phyloP scores from a whole-genome alignment of 495 filamentous ascomycete species.

The Lasiosphaeriaceae sp. region DNA sequence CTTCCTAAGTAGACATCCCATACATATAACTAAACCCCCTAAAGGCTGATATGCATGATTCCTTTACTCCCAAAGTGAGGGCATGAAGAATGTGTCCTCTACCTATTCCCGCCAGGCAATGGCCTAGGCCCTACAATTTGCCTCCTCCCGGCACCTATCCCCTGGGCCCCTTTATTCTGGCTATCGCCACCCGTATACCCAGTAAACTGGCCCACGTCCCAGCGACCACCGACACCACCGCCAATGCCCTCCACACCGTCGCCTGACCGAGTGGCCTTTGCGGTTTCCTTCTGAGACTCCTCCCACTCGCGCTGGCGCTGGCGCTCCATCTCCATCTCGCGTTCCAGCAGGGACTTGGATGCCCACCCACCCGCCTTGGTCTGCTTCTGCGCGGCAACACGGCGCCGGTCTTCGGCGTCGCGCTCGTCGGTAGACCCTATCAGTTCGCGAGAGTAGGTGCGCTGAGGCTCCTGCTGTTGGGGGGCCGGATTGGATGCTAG shows the following conservation, averaged over 20 bases:
- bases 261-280: conserved; percentile 48
- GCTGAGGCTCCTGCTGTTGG: conserved; percentile 23
- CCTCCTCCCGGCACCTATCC: conserved; percentile 69
- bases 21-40: too few species aligned
- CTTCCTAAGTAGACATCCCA: too few species aligned
- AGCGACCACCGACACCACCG: conserved; percentile 58
- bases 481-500: conserved; percentile 41
- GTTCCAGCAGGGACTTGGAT: conserved; percentile 77
- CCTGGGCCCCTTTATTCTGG: conserved; percentile 68
- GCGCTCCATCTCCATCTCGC: conserved; percentile 94
- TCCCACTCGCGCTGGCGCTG: conserved; percentile 95
- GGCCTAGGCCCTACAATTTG: conserved; percentile 79
- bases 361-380: conserved; percentile 74
- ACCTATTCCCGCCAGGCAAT: conserved; percentile 35
- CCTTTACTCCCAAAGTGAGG: too few species aligned
- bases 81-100: too few species aligned
- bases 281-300: conserved; percentile 72
- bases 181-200: conserved; percentile 81
- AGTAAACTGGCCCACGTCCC: conserved; percentile 84
- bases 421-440: conserved; percentile 54
- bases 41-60: too few species aligned
- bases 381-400: conserved; percentile 58
- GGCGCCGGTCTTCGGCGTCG: conserved; percentile 65
- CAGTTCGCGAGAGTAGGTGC: conserved; percentile 56
- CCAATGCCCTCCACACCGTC: conserved; percentile 50